These are phyloP conservation scores for Remersonia thermophila DNA, from an alignment of 2,329 filamentous ascomycete species.

Conservation along the genomic window DNA sequence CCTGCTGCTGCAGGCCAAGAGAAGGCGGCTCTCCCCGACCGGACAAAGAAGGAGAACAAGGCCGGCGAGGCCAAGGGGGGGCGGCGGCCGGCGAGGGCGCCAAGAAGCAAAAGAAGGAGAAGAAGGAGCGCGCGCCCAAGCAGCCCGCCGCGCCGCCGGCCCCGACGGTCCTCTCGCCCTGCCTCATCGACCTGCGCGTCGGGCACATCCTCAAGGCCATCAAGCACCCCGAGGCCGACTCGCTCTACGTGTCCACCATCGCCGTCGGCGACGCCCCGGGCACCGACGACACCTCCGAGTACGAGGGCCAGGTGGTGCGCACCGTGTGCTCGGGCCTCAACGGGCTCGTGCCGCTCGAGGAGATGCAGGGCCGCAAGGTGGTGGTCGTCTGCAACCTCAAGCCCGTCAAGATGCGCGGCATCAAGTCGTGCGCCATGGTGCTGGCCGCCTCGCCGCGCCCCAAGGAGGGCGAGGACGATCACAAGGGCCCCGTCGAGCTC, in stretches of 20 bases:
- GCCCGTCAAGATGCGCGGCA: slow-evolving; percentile 95
- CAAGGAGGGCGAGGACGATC: slow-evolving; percentile 73
- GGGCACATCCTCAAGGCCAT: slow-evolving; percentile 95
- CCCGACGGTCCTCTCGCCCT: slow-evolving; percentile 68
- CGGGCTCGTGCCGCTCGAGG: slow-evolving; percentile 78
- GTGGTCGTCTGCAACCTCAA: slow-evolving; percentile 96
- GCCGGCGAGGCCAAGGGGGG: slow-evolving; percentile 26
- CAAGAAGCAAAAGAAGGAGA: slow-evolving; percentile 87
- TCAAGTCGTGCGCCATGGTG: slow-evolving; percentile 74
- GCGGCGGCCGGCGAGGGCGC: slow-evolving; percentile 30
- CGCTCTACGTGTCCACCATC: slow-evolving; percentile 88
- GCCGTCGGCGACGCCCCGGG: slow-evolving; percentile 81
- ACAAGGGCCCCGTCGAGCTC: slow-evolving; percentile 84
- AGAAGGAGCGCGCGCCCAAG: slow-evolving; percentile 81
- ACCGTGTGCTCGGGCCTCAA: slow-evolving; percentile 97
- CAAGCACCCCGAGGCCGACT: slow-evolving; percentile 94
- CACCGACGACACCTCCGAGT: slow-evolving; percentile 78
- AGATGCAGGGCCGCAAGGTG: slow-evolving; percentile 95
- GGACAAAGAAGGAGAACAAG: slow-evolving; percentile 47
- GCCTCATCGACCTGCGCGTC: slow-evolving; percentile 86
- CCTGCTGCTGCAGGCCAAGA: slow-evolving; percentile 32
- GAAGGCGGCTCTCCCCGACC: slow-evolving; percentile 36
- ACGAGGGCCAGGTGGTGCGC: slow-evolving; percentile 80
- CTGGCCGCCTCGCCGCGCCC: slow-evolving; percentile 80
- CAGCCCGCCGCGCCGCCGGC: slow-evolving; percentile 55